Evolutionary conservation across 345 rosid species (phyloP).

Genomic region (Linum trigynum): DNA sequence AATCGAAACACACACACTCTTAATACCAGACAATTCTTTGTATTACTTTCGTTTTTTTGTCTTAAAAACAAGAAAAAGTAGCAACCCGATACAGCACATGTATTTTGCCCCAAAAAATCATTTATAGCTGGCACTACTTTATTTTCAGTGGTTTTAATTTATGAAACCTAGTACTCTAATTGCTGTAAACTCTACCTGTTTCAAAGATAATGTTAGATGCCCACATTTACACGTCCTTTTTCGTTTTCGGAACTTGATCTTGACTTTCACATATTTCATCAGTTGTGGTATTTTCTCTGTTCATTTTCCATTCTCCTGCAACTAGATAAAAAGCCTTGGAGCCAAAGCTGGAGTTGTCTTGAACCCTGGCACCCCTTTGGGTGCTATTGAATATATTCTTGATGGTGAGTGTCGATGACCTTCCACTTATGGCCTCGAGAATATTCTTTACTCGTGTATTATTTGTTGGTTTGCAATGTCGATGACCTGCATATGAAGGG

Average conservation of each 20-base stretch:
- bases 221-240: neutral
- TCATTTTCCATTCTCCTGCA: neutral
- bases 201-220: neutral
- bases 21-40: neutral
- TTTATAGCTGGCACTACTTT: too few relatives aligned
- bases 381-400: constrained; percentile 68
- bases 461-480: neutral
- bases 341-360: constrained; percentile 98
- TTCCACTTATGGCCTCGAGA: neutral
- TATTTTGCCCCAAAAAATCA: too few relatives aligned
- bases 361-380: constrained; percentile 85
- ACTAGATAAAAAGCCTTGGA: constrained; percentile 75
- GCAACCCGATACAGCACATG: too few relatives aligned
- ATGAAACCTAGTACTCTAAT: neutral
- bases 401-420: constrained; percentile 52
- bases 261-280: neutral
- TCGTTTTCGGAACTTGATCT: neutral
- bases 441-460: neutral
- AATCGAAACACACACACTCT: neutral
- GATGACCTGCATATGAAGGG: too few relatives aligned
- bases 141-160: neutral
- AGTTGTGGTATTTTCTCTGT: constrained; percentile 1
- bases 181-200: too few relatives aligned
- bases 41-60: too few relatives aligned
- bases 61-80: too few relatives aligned